These are phyloP conservation scores for Nyssa sinensis DNA, from an alignment of 148 eudicot genomes.

Conservation along the genomic window DNA sequence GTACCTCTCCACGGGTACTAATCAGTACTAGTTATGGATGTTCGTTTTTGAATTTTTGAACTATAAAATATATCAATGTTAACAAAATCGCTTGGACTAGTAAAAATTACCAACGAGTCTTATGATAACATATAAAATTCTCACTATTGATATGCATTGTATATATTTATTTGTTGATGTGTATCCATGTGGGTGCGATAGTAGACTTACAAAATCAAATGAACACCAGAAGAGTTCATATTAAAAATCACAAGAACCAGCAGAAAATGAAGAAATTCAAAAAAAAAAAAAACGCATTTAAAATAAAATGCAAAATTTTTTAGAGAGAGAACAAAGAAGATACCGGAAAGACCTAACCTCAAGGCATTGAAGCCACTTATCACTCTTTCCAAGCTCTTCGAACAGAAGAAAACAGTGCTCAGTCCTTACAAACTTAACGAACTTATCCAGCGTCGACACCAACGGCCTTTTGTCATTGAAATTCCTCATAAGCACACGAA, in stretches of 20 bases:
- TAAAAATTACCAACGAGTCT: background rate
- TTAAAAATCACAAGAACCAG: background rate
- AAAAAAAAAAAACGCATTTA: too few relatives aligned
- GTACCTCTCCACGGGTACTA: conserved; percentile 31
- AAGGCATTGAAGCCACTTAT: conserved; percentile 92
- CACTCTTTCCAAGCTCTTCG: conserved; percentile 78
- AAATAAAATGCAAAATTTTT: conserved; percentile 4
- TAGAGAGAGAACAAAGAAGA: background rate
- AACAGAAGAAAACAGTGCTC: conserved; percentile 92
- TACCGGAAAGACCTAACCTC: conserved; percentile 49
- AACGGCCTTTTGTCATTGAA: conserved; percentile 55
- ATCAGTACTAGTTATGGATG: conserved; percentile 17
- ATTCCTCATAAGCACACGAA: conserved; percentile 51
- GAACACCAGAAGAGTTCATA: background rate
- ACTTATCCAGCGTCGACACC: conserved; percentile 55
- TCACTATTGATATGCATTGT: background rate
- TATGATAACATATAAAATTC: background rate
- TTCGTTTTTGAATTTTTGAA: background rate
- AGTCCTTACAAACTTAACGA: conserved; percentile 59
- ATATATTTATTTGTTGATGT: too few relatives aligned
- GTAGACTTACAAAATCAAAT: background rate
- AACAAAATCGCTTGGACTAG: background rate
- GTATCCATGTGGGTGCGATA: background rate
- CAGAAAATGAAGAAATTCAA: conserved; percentile 6
- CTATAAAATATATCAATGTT: background rate